Conservation (phyloP, 2,329 filamentous ascomycete genomes). For the Talaromyces marneffei region DNA sequence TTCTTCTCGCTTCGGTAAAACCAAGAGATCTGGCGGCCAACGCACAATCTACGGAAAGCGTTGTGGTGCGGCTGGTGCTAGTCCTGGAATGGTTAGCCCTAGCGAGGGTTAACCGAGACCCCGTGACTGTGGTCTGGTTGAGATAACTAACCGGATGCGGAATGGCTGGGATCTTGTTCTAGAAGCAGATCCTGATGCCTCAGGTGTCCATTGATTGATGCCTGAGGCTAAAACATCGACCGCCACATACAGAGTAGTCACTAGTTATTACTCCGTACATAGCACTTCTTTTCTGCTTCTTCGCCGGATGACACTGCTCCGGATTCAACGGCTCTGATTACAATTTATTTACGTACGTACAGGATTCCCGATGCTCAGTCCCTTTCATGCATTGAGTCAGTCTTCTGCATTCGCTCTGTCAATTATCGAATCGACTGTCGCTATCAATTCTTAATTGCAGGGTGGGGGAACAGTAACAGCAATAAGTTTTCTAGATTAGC, state of each 20-base stretch:
- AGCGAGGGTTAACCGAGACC: constrained; percentile 35
- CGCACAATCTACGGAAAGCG: constrained; percentile 35
- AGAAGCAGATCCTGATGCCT: neutral
- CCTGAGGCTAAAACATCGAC: neutral
- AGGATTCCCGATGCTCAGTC: too few species aligned
- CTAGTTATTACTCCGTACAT: too few species aligned
- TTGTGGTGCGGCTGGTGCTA: constrained; percentile 31
- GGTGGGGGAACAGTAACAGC: too few species aligned
- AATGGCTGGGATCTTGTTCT: neutral
- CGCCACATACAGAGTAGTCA: too few species aligned
- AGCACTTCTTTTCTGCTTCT: too few species aligned
- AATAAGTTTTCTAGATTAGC: too few species aligned
- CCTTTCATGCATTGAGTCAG: too few species aligned
- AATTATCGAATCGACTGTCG: too few species aligned
- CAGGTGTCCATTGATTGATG: neutral
- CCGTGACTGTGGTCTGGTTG: constrained; percentile 20
- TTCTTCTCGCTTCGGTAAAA: constrained; percentile 27
- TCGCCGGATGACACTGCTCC: constrained; percentile 13
- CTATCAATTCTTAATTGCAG: too few species aligned
- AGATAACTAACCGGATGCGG: neutral
- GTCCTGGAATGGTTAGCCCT: constrained; percentile 29
- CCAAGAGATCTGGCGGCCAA: constrained; percentile 11
- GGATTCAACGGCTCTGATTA: neutral
- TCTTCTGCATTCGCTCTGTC: too few species aligned
- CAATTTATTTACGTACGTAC: too few species aligned